Percentiles rank a stretch among this genome's conserved stretches.
Conservation (phyloP, 2,329 filamentous ascomycete genomes). For the Endoconidiophora laricicola region DNA sequence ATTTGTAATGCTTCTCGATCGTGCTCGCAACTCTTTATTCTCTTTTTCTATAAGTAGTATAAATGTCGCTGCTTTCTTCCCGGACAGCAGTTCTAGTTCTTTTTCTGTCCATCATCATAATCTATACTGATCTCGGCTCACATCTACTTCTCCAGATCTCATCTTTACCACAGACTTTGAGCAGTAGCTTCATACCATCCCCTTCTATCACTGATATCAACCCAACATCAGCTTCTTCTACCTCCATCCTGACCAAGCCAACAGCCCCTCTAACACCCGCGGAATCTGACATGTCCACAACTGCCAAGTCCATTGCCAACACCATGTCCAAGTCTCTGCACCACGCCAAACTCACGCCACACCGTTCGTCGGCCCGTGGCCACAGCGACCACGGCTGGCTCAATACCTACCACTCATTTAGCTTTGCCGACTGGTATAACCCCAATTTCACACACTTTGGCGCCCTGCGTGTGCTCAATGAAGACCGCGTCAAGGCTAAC, state of each 20-base stretch:
- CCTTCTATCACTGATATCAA: conserved; percentile 13
- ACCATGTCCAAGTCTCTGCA: conserved; percentile 46
- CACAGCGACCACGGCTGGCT: conserved; percentile 77
- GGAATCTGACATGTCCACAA: conserved; percentile 20
- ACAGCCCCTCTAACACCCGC: conserved; percentile 4
- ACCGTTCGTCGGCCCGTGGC: conserved; percentile 54
- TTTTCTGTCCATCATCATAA: conserved; percentile 24
- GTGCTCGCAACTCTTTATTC: neutral
- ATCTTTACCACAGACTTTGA: conserved; percentile 14
- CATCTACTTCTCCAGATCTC: conserved; percentile 11
- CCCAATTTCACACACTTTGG: conserved; percentile 54
- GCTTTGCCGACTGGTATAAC: conserved; percentile 58
- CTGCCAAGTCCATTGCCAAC: conserved; percentile 22
- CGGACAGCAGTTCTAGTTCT: conserved; percentile 22
- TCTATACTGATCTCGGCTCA: conserved; percentile 17
- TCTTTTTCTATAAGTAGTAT: conserved; percentile 16
- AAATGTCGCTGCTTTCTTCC: conserved; percentile 24
- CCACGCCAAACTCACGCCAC: conserved; percentile 57
- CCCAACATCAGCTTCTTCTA: conserved; percentile 13
- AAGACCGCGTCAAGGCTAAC: conserved; percentile 61
- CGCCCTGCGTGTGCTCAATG: conserved; percentile 68
- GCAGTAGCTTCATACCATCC: neutral
- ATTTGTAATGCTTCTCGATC: neutral
- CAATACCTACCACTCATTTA: conserved; percentile 74
- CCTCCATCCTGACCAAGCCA: conserved; percentile 8